Conservation (phyloP, 306 rosid species). For the Vachellia pachyceras region DNA sequence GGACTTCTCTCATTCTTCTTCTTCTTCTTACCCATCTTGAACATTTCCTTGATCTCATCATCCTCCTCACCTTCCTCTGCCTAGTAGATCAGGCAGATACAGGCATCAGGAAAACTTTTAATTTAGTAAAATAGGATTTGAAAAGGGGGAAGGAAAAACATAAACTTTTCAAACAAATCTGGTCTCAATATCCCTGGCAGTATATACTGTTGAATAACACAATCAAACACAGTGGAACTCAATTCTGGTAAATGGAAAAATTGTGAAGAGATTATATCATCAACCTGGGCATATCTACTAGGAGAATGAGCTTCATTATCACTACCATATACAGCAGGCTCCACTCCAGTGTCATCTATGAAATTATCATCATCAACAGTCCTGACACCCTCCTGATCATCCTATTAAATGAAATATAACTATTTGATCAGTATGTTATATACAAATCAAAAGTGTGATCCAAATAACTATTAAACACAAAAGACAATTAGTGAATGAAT, state of each 20-base stretch:
- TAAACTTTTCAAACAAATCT: background rate
- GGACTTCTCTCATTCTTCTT: slow-evolving; percentile 77
- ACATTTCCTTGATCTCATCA: slow-evolving; percentile 64
- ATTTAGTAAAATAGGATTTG: background rate
- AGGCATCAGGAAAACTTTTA: background rate
- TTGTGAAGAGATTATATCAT: background rate
- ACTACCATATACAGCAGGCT: slow-evolving; percentile 71
- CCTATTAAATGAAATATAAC: slow-evolving; percentile 55
- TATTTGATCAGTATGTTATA: slow-evolving; percentile 24
- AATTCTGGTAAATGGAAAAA: slow-evolving; percentile 3
- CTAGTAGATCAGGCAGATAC: slow-evolving; percentile 36
- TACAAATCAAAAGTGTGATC: slow-evolving; percentile 31
- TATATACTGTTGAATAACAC: slow-evolving; percentile 7
- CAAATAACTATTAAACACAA: background rate
- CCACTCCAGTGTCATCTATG: slow-evolving; percentile 93
- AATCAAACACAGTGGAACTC: background rate
- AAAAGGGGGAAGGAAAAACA: background rate
- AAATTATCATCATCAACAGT: slow-evolving; percentile 91
- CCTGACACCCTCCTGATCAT: slow-evolving; percentile 81
- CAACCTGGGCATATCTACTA: slow-evolving; percentile 79
- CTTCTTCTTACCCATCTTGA: slow-evolving; percentile 70
- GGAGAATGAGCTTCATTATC: slow-evolving; percentile 79
- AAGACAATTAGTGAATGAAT: slow-evolving; percentile 1
- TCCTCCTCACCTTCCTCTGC: slow-evolving; percentile 79
- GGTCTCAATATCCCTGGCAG: background rate